Base-by-base conservation (phyloP, 179 eudicot species). In the Beta lomatogona region DNA sequence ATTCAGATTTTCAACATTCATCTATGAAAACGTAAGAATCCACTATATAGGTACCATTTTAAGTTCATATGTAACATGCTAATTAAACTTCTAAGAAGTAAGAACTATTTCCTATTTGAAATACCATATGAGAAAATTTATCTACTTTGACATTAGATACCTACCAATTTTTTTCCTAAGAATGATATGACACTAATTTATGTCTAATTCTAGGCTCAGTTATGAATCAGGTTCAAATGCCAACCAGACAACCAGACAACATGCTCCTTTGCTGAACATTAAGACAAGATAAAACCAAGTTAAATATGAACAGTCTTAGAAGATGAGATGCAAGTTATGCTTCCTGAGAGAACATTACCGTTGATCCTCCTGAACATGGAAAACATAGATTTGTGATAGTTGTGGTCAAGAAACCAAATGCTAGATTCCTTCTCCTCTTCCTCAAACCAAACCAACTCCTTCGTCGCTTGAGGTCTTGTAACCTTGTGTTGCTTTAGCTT, bases 331-430 rank as follows among this genome's bases (percentile, higher is more conserved):
- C 22, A 18, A 19, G 11, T 71, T 69, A 46, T 36, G 41, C 3
- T 22, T 52, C 14, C 25, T 9, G 18, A 0, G 52, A 44, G 59
- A 76, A 15, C 75, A 73, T n/a, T 82, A 92, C 99, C 99, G 85
- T 95, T 92, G 11, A 95, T 95, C 87, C 94, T 94, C 87, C 94
- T 88, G 81, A 86, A 94, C 99, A 95, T 95, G 84, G 95, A 90
- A 78, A 89, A 94, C 98, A 95, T 95, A 10, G 97, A 85, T 79
- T 94, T 98, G 79, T 95, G 99, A 86, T 94, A 95, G 80, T 95
- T 95, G 87, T 95, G 99, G 78, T 95, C 97, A 73, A 95, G 98
- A 91, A 95, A 95, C 97, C 98, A 95, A 83, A 95, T 95, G 85
- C 97, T 94, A 7, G 94, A 88, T 58, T 95, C 99, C 89, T 92